These are phyloP conservation scores for Sophora flavescens DNA, from an alignment of 306 rosid species.

Conservation along the genomic window DNA sequence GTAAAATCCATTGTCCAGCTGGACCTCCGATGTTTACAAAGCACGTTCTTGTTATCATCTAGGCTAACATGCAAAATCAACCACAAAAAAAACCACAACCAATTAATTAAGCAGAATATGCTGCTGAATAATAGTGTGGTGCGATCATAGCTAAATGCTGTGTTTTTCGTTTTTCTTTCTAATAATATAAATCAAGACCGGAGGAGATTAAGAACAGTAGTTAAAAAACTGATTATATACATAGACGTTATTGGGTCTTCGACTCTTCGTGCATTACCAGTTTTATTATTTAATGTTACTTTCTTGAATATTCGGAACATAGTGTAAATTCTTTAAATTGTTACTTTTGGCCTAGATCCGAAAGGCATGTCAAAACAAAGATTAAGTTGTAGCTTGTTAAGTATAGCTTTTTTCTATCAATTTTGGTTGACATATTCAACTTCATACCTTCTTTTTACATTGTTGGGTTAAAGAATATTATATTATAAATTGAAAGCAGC, in stretches of 20 bases:
- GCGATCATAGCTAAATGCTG: not conserved
- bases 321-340: no score
- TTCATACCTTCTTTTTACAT: not conserved
- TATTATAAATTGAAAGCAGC: not conserved
- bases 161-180: not conserved
- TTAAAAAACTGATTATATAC: not conserved
- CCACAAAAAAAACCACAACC: not conserved
- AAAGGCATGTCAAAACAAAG: not conserved
- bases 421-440: not conserved
- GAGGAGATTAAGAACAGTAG: no score
- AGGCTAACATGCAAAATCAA: not conserved
- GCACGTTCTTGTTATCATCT: constrained; percentile 2
- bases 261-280: no score
- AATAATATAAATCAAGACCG: not conserved
- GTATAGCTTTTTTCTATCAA: not conserved
- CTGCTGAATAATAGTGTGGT: not conserved
- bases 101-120: not conserved
- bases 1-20: no score
- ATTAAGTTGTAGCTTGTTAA: not conserved
- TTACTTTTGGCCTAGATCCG: not conserved
- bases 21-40: not conserved
- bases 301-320: not conserved
- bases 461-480: constrained; percentile 3
- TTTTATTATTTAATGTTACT: not conserved
- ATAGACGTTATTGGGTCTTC: not conserved